Percentiles rank a stretch among this genome's conserved stretches.
These are phyloP conservation scores for Triticum aestivum DNA, from an alignment of 176 grass and related monocot genomes.

Conservation along the genomic window IWGSC_CS_RefSeq_v2.1 NC_057796.1:484537609-484538108, in stretches of 20 bases:
- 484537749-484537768: fast-evolving
- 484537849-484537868: not conserved
- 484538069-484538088: not conserved
- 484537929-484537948: not conserved
- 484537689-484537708: no score
- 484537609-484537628: conserved; percentile 38
- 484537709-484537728: not conserved
- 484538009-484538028: conserved; percentile 68
- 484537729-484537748: not conserved
- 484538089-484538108: conserved; percentile 5
- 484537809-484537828: not conserved
- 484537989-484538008: not conserved
- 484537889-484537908: not conserved
- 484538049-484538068: not conserved
- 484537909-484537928: no score
- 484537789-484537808: conserved; percentile 22
- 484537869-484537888: not conserved
- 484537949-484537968: not conserved
- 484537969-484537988: no score
- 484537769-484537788: not conserved
- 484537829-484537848: conserved; percentile 4
- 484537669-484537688: not conserved
- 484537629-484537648: conserved; percentile 16
- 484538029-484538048: conserved; percentile 33
- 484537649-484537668: conserved; percentile 51